phyloP scores from a whole-genome alignment of 805 yeast species.

The Barnettozyma californica region DNA sequence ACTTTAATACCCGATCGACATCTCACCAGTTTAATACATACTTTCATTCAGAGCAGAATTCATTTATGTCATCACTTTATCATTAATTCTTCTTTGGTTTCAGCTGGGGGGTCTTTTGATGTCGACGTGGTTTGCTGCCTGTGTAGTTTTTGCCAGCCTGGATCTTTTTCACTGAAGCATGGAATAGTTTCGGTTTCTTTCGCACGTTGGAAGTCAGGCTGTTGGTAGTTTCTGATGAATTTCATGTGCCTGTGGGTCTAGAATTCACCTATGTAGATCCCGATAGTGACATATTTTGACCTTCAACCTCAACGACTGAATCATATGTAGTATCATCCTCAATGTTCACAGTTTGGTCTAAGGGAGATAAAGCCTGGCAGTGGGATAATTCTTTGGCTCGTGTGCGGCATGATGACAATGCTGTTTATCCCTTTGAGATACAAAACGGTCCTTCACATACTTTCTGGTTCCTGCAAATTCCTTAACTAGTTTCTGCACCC shows the following conservation, averaged over 20 bases:
- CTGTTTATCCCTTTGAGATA: not conserved
- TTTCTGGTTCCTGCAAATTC: not conserved
- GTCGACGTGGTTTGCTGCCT: not conserved
- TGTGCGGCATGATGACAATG: not conserved
- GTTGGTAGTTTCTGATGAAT: not conserved
- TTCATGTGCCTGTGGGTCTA: no score
- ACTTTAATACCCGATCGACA: no score
- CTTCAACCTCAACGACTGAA: not conserved
- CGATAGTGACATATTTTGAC: not conserved
- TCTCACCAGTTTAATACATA: no score
- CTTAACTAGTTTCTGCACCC: not conserved
- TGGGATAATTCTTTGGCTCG: not conserved
- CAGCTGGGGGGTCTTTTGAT: not conserved
- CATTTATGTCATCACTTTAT: no score
- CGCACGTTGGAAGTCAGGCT: no score
- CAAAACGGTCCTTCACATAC: not conserved
- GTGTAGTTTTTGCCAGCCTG: not conserved
- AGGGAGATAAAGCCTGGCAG: not conserved
- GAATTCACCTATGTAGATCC: not conserved
- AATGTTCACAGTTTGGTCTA: not conserved
- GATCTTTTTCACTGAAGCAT: not conserved
- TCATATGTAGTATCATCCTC: not conserved
- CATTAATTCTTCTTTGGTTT: not conserved
- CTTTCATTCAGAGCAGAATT: no score
- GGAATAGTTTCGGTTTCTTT: not conserved